phyloP scores from a whole-genome alignment of 2,329 filamentous ascomycete species.

The Emergomyces orientalis region DNA sequence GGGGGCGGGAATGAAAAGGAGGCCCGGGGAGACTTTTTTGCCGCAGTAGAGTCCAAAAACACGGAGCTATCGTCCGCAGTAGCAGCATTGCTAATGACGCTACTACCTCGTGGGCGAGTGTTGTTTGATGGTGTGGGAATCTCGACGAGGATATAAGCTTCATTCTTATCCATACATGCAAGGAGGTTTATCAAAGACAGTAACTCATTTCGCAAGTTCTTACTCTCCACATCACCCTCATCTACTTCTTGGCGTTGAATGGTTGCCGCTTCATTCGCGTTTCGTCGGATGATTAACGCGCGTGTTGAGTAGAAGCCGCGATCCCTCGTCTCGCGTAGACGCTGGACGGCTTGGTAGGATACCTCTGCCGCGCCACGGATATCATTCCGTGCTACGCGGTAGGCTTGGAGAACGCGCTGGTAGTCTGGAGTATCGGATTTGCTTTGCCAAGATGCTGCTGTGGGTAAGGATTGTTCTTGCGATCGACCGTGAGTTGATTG shows the following conservation, averaged over 20 bases:
- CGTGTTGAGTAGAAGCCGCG: slow-evolving; percentile 18
- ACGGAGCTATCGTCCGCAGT: slow-evolving; percentile 8
- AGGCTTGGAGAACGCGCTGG: slow-evolving; percentile 83
- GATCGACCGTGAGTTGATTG: slow-evolving; percentile 47
- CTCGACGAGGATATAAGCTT: slow-evolving; percentile 62
- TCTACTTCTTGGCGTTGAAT: slow-evolving; percentile 22
- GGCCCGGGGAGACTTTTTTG: slow-evolving; percentile 6
- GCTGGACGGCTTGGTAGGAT: slow-evolving; percentile 47
- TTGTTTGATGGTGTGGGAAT: neutral
- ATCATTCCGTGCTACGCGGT: slow-evolving; percentile 73
- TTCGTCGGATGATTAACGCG: slow-evolving; percentile 29
- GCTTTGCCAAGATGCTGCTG: slow-evolving; percentile 6
- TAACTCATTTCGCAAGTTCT: slow-evolving; percentile 57
- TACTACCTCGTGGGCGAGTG: neutral
- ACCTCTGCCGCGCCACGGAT: slow-evolving; percentile 66
- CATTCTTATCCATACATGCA: slow-evolving; percentile 70
- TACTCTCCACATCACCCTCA: slow-evolving; percentile 42
- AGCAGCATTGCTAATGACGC: slow-evolving; percentile 1
- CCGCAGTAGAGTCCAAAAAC: neutral
- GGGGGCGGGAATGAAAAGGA: neutral
- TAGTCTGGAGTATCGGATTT: slow-evolving; percentile 52
- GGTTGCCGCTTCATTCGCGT: slow-evolving; percentile 26
- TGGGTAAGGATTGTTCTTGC: neutral
- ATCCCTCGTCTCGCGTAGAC: slow-evolving; percentile 35
- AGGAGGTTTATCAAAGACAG: slow-evolving; percentile 89